These are phyloP conservation scores for Fusarium verticillioides DNA, from an alignment of 2,329 filamentous ascomycete species.

Conservation along the genomic window DNA sequence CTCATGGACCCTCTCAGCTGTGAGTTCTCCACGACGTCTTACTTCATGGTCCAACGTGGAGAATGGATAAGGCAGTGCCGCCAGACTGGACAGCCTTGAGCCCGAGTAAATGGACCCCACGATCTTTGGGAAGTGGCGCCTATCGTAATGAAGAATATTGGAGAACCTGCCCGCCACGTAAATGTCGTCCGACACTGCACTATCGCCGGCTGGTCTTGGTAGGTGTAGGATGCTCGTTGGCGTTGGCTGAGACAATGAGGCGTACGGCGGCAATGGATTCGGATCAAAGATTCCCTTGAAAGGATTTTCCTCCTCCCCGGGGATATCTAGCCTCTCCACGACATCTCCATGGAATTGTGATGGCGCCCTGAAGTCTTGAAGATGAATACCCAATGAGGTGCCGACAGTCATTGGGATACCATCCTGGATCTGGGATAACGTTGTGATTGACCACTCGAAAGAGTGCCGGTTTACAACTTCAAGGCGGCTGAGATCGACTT, in stretches of 20 bases:
- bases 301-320: slow-evolving; percentile 43
- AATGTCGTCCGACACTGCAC: slow-evolving; percentile 78
- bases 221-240: slow-evolving; percentile 86
- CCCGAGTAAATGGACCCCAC: slow-evolving; percentile 85
- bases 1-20: slow-evolving; percentile 62
- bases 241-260: slow-evolving; percentile 80
- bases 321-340: slow-evolving; percentile 51
- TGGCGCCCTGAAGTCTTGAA: slow-evolving; percentile 77
- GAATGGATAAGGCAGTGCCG: slow-evolving; percentile 75
- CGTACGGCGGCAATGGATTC: slow-evolving; percentile 68
- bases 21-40: slow-evolving; percentile 65
- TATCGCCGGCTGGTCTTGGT: slow-evolving; percentile 63
- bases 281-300: slow-evolving; percentile 61
- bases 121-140: slow-evolving; percentile 83
- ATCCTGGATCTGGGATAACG: slow-evolving; percentile 76
- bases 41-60: slow-evolving; percentile 70
- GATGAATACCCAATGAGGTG: slow-evolving; percentile 81
- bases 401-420: slow-evolving; percentile 83
- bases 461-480: slow-evolving; percentile 74
- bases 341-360: slow-evolving; percentile 47
- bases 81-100: slow-evolving; percentile 78
- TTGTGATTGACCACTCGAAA: slow-evolving; percentile 86
- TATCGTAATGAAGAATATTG: slow-evolving; percentile 88
- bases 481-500: slow-evolving; percentile 82
- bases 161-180: slow-evolving; percentile 91